Evolutionary conservation across 495 filamentous ascomycete genomes (phyloP), one percentile per base, ranked within the genome.

Genomic region (Jackrogersella minutella): DNA sequence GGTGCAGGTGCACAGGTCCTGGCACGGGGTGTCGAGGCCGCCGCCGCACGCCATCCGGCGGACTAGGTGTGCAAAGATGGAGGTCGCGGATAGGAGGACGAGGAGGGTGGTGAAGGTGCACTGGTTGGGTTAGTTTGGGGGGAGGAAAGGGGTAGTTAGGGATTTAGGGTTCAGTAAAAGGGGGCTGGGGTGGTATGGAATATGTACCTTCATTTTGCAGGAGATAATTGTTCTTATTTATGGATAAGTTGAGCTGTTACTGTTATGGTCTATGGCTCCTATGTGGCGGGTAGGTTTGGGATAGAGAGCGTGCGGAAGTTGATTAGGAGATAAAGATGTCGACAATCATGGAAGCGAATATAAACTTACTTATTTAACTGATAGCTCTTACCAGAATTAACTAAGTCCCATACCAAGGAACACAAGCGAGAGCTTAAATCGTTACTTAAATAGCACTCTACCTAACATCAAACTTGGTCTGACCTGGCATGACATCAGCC

Each of bases 11-110:
- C 69, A 72, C 49, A 72, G 30, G 58, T 57, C 54, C 17, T 56
- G 34, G 54, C 69, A 72, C 19, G 59, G 69, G 36, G n/a, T 31
- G 31, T 55, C 62, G 11, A 72, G 54, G 66, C 69, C 60, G 19
- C 44, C 69, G 34, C 22, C 34, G 66, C 69, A 72, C 1, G 41
- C 21, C 69, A 72, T 69, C 21, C 46, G 52, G 46, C 28, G 40
- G 16, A 21, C 21, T 2, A 49, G 30, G 31, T 4, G 30, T 13
- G 33, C 31, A 43, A 11, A 36, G 36, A 47, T 52, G 7, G 50
- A 40, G 31, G 28, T 21, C 11, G 43, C 17, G 10, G 54, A 2
- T 5, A 40, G 39, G 34, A 30, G 8, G 30, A 59, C 21, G 40
- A 59, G n/a, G 47, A 60, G 47, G 46, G 47, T 0, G 47, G 24